Conservation (phyloP, 179 eudicot species). For the Vitellaria paradoxa region DNA sequence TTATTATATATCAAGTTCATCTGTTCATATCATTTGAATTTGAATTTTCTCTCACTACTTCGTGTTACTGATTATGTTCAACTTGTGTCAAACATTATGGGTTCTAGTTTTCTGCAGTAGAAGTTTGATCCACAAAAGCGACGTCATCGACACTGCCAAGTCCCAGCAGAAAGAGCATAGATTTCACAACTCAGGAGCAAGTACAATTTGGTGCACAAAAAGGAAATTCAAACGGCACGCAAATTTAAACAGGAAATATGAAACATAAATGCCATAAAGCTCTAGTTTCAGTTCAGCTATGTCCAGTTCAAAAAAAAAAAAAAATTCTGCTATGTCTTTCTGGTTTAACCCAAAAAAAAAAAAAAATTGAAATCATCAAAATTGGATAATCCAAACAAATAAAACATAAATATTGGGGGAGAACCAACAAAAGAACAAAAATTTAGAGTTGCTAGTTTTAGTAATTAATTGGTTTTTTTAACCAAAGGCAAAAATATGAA, state of each 20-base stretch:
- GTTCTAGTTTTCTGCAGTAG: too few relatives aligned
- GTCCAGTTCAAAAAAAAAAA: background rate
- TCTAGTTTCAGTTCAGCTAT: too few relatives aligned
- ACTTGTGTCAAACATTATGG: too few relatives aligned
- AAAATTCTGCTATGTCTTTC: background rate
- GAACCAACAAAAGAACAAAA: background rate
- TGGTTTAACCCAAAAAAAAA: background rate
- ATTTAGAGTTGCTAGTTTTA: background rate
- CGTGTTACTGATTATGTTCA: too few relatives aligned
- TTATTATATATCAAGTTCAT: too few relatives aligned
- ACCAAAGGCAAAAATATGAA: background rate
- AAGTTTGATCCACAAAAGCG: background rate
- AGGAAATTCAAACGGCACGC: background rate
- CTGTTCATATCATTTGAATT: too few relatives aligned
- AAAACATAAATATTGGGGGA: background rate
- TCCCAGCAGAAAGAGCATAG: background rate
- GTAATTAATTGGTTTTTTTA: too few relatives aligned
- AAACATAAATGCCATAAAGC: background rate
- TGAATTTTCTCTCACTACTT: too few relatives aligned
- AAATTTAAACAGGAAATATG: background rate
- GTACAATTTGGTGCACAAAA: background rate
- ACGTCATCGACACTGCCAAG: background rate
- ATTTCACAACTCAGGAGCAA: background rate
- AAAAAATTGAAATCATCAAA: background rate
- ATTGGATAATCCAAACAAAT: background rate